A percentile compares a stretch with the other conserved stretches of the same genome.
Conservation (phyloP, 768 basidiomycete species). For the Russula foetens region DNA sequence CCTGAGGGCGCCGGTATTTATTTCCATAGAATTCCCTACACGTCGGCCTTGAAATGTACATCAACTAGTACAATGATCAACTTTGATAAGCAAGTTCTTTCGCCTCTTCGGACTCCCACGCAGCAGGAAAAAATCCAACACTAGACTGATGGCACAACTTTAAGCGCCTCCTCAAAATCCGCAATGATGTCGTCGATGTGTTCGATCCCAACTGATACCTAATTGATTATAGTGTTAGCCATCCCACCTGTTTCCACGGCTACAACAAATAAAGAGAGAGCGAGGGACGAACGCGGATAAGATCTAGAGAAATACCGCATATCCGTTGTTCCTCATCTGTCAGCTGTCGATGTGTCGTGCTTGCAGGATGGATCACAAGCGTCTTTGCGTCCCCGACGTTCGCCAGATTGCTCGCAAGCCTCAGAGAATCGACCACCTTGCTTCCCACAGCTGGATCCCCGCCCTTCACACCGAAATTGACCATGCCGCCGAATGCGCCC, state of each 20-base stretch:
- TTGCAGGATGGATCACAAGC: constrained; percentile 69
- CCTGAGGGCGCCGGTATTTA: too few species aligned
- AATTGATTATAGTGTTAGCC: not conserved
- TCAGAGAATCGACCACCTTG: constrained; percentile 60
- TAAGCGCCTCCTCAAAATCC: constrained; percentile 35
- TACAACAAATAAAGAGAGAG: not conserved
- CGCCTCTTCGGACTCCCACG: too few species aligned
- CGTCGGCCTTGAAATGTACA: too few species aligned
- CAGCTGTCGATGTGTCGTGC: constrained; percentile 71
- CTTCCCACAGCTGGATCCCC: constrained; percentile 38
- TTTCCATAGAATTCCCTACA: too few species aligned
- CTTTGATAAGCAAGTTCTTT: too few species aligned
- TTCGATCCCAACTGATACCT: constrained; percentile 38
- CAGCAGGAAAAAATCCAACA: too few species aligned
- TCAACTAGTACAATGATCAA: too few species aligned
- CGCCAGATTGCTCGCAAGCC: constrained; percentile 62
- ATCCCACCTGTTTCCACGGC: too few species aligned
- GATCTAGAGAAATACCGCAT: constrained; percentile 67
- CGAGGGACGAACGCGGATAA: constrained; percentile 50
- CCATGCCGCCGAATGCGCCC: constrained; percentile 60
- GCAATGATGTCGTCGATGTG: constrained; percentile 37
- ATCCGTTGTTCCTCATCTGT: constrained; percentile 48
- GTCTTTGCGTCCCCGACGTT: constrained; percentile 77
- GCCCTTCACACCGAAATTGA: constrained; percentile 73
- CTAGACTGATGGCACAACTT: constrained; percentile 20